These are phyloP conservation scores for Leccinum subtestaceum DNA, from an alignment of 768 basidiomycete species.

Conservation along the genomic window DNA sequence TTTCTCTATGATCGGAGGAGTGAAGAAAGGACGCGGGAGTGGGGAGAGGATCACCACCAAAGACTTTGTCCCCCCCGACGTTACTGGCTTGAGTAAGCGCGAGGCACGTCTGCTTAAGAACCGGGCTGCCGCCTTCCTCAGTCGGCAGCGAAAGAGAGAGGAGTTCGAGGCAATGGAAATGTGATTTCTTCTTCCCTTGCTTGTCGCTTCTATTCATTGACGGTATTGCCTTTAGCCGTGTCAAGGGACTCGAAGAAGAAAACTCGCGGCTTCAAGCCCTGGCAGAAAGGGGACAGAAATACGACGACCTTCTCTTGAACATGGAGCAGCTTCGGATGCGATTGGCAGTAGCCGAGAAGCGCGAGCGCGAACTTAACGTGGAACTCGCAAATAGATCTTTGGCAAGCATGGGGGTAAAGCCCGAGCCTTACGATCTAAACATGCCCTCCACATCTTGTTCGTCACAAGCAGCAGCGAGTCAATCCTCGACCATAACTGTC, in stretches of 20 bases:
- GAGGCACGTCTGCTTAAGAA: slow-evolving; percentile 92
- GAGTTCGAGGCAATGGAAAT: slow-evolving; percentile 90
- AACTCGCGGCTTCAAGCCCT: slow-evolving; percentile 69
- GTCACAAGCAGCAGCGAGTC: slow-evolving; percentile 33
- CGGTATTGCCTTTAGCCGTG: slow-evolving; percentile 52
- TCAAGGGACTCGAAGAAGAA: slow-evolving; percentile 81
- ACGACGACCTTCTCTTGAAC: slow-evolving; percentile 49
- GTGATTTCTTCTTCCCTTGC: slow-evolving; percentile 47
- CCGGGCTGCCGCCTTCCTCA: slow-evolving; percentile 88
- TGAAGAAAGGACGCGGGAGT: slow-evolving; percentile 47
- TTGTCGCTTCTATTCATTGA: slow-evolving; percentile 15
- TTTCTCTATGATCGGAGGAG: slow-evolving; percentile 43
- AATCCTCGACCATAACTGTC: slow-evolving; percentile 63
- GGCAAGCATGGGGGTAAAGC: slow-evolving; percentile 44
- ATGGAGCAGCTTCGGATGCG: slow-evolving; percentile 66
- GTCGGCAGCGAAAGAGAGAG: slow-evolving; percentile 86
- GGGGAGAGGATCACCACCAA: slow-evolving; percentile 59
- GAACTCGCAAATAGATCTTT: slow-evolving; percentile 49
- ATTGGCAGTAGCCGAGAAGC: slow-evolving; percentile 61
- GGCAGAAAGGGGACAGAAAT: slow-evolving; percentile 43
- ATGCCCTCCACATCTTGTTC: slow-evolving; percentile 44
- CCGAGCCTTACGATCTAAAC: slow-evolving; percentile 55
- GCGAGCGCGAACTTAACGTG: slow-evolving; percentile 62
- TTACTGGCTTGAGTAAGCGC: slow-evolving; percentile 83
- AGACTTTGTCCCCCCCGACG: slow-evolving; percentile 87